phyloP scores from a whole-genome alignment of 768 basidiomycete species.

The Kwoniella dendrophila region DNA sequence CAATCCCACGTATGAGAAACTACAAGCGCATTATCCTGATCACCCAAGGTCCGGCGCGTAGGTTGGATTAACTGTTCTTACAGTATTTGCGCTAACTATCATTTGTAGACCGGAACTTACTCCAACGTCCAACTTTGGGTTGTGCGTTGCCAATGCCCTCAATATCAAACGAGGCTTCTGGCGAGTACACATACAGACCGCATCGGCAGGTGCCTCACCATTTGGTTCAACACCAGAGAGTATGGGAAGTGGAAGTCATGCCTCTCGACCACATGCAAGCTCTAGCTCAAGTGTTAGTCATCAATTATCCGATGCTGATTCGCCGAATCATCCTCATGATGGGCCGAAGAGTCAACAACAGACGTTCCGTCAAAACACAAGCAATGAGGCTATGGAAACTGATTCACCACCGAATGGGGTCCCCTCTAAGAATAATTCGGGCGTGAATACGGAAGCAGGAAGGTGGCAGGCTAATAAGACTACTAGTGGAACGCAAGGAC shows the following conservation, averaged over 20 bases:
- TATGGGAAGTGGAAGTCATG: constrained; percentile 1
- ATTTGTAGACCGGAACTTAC: constrained; percentile 31
- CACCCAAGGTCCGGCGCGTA: constrained; percentile 47
- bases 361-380: background rate
- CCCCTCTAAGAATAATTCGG: background rate
- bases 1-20: constrained; percentile 42
- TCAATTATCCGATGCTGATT: constrained; percentile 6
- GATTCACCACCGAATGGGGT: constrained; percentile 1
- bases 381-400: constrained; percentile 10
- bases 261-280: constrained; percentile 1
- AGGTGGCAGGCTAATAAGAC: background rate
- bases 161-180: constrained; percentile 51
- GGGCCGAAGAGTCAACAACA: background rate
- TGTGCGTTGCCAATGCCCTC: constrained; percentile 42
- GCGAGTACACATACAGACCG: constrained; percentile 5
- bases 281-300: constrained; percentile 19
- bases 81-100: background rate
- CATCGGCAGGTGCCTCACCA: constrained; percentile 32
- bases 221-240: constrained; percentile 42
- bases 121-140: constrained; percentile 35
- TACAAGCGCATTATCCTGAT: constrained; percentile 47
- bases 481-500: background rate
- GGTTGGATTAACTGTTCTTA: constrained; percentile 9
- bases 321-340: constrained; percentile 9
- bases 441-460: background rate